These are phyloP conservation scores for Knufia petricola DNA, from an alignment of 2,329 filamentous ascomycete genomes.

Conservation along the genomic window DNA sequence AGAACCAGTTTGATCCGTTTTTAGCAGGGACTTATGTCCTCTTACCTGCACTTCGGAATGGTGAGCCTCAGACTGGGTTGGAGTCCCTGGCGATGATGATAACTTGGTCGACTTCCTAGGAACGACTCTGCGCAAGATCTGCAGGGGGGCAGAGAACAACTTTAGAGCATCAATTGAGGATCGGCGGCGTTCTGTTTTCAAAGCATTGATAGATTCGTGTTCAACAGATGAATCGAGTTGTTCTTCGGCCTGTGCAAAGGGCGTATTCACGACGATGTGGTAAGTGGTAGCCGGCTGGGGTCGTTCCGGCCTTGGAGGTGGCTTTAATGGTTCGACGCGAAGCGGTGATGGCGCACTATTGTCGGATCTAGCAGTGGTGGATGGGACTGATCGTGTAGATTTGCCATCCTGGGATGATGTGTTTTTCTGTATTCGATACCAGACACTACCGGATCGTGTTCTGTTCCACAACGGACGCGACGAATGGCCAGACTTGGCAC, in stretches of 20 bases:
- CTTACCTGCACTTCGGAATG: neutral
- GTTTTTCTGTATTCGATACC: conserved; percentile 10
- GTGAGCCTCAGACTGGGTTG: too few species aligned
- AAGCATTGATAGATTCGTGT: neutral
- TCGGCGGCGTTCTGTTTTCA: neutral
- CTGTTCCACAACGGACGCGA: conserved; percentile 8
- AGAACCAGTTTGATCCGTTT: conserved; percentile 16
- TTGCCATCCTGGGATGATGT: conserved; percentile 7
- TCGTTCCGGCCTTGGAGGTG: conserved; percentile 3
- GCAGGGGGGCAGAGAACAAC: conserved; percentile 15
- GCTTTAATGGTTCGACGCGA: conserved; percentile 6
- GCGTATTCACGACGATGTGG: conserved; percentile 11
- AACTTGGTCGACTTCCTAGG: neutral
- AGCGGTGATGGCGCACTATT: neutral
- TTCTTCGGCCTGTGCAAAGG: too few species aligned
- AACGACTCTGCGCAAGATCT: neutral
- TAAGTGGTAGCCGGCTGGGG: neutral
- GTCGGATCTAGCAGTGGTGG: neutral
- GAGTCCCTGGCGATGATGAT: neutral
- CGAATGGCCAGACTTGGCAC: too few species aligned
- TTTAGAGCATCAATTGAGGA: neutral
- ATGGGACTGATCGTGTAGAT: neutral
- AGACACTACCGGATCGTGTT: conserved; percentile 12
- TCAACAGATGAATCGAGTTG: too few species aligned
- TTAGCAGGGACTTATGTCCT: conserved; percentile 15